phyloP scores from a whole-genome alignment of 208 protist genomes.

The Trypanosoma rangeli region DNA sequence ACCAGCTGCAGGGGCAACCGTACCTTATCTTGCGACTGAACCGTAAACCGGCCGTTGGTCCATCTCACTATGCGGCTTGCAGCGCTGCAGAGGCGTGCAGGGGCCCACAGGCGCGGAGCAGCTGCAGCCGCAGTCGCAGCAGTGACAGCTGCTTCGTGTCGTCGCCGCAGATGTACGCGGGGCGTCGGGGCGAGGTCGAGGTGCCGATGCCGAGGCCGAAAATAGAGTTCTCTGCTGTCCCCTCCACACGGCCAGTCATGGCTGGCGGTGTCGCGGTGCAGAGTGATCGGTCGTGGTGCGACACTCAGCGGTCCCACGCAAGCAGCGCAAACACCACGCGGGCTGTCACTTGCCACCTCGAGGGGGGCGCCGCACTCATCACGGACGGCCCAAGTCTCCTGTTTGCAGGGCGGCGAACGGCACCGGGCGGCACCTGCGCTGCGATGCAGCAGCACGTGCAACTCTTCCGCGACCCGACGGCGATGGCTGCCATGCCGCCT shows the following conservation, averaged over 20 bases:
- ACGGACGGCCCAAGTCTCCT: background rate
- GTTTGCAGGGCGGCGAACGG: slow-evolving; percentile 10
- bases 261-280: background rate
- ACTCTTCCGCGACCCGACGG: slow-evolving; percentile 9
- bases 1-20: background rate
- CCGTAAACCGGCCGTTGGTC: slow-evolving; percentile 12
- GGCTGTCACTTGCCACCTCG: slow-evolving; percentile 3
- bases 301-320: background rate
- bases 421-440: background rate
- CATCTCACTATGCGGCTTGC: background rate
- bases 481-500: background rate
- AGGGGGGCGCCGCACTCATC: slow-evolving; percentile 5
- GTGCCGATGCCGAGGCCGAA: background rate
- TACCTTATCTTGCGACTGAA: slow-evolving; percentile 20
- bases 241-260: background rate
- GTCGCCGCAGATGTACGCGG: background rate
- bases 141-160: background rate
- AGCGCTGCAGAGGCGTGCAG: background rate
- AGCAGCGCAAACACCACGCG: background rate
- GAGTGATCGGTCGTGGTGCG: background rate
- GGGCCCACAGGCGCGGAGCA: background rate
- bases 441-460: slow-evolving; percentile 20
- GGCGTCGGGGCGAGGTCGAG: background rate
- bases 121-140: too few species aligned
- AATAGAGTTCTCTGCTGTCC: background rate